A percentile compares a stretch with the other conserved stretches of the same genome.
phyloP scores from a whole-genome alignment of 768 basidiomycete genomes.

The Phanerodontia chrysosporium region DNA sequence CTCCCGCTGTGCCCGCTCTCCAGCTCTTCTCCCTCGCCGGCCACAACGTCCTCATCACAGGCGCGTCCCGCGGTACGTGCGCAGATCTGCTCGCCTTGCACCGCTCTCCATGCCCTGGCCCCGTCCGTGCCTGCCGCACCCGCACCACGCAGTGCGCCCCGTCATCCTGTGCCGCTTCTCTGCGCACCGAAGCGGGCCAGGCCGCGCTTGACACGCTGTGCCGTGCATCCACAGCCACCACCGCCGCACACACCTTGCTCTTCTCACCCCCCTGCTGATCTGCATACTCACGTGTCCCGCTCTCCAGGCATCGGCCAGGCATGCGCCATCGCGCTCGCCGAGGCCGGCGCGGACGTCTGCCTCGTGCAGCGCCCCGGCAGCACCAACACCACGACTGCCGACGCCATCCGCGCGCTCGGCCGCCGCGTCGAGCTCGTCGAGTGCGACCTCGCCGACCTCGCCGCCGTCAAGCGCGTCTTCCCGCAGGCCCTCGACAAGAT shows the following conservation, averaged over 20 bases:
- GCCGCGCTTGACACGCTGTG: background rate
- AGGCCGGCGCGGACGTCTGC: constrained; percentile 50
- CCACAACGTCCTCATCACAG: constrained; percentile 74
- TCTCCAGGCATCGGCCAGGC: constrained; percentile 51
- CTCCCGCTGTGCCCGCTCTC: constrained; percentile 44
- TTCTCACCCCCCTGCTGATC: background rate
- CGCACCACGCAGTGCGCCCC: background rate
- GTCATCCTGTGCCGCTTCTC: background rate
- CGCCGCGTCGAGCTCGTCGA: constrained; percentile 38
- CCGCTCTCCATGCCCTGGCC: constrained; percentile 19
- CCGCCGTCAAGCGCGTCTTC: constrained; percentile 46
- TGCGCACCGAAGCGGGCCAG: background rate
- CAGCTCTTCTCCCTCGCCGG: constrained; percentile 65
- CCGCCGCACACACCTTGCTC: background rate
- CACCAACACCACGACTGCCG: constrained; percentile 32
- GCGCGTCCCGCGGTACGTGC: constrained; percentile 63
- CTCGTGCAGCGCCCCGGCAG: constrained; percentile 39
- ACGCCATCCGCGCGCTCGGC: constrained; percentile 34
- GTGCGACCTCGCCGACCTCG: constrained; percentile 53
- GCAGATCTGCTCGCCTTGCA: background rate
- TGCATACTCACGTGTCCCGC: background rate
- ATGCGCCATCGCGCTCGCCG: constrained; percentile 49
- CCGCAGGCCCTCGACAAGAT: constrained; percentile 43
- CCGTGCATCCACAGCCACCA: constrained; percentile 1
- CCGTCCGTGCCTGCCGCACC: background rate